Evolutionary conservation across 495 filamentous ascomycete genomes (phyloP).

Genomic region (Neurospora pannonica): DNA sequence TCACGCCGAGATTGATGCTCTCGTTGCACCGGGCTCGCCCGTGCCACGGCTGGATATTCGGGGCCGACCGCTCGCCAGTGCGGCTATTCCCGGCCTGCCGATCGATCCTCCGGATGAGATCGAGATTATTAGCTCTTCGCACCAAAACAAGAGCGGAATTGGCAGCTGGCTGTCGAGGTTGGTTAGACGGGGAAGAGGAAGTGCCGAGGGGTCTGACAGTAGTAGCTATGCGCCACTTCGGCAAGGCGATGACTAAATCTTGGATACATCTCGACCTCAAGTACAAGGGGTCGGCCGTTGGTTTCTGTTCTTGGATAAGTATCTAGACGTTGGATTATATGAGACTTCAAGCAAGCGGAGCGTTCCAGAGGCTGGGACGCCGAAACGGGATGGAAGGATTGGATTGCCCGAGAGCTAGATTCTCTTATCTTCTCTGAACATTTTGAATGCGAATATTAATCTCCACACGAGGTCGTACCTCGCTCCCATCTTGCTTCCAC

Average conservation of each 20-base stretch:
- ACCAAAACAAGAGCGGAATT: conserved; percentile 25
- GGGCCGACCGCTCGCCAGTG: conserved; percentile 22
- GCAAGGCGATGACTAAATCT: conserved; percentile 30
- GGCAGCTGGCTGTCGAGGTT: conserved; percentile 42
- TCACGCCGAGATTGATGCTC: conserved; percentile 59
- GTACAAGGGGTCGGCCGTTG: not conserved
- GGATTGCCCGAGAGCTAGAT: not conserved
- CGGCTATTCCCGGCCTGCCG: conserved; percentile 27
- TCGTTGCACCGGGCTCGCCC: conserved; percentile 64
- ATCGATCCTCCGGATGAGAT: conserved; percentile 30
- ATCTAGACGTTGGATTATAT: not conserved
- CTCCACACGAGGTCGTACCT: not conserved
- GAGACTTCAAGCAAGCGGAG: not conserved
- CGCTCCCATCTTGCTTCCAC: not conserved
- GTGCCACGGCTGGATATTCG: conserved; percentile 70
- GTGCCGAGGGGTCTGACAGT: conserved; percentile 16
- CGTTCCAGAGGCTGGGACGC: not conserved
- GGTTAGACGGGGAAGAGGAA: conserved; percentile 21
- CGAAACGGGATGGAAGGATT: not conserved
- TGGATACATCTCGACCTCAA: not conserved
- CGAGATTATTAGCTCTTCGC: conserved; percentile 14
- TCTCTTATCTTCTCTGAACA: not conserved
- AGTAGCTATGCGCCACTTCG: conserved; percentile 33
- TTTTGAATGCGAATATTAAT: not conserved
- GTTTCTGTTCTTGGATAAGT: not conserved